Percentiles rank a stretch among this genome's conserved stretches.
phyloP scores from a whole-genome alignment of 768 basidiomycete species.

The Cystoderma amianthinum region DNA sequence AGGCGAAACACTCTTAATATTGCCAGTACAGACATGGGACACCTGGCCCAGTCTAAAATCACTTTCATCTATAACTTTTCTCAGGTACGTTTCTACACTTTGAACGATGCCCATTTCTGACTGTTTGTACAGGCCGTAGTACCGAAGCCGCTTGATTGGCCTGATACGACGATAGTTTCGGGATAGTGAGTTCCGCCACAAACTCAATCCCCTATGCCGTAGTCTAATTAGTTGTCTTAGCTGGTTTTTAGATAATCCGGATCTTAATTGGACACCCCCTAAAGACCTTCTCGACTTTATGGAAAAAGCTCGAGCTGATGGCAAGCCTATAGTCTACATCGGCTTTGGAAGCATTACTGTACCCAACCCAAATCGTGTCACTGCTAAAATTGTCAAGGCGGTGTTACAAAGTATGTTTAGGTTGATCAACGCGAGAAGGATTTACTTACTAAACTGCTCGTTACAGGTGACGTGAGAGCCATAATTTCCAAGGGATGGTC shows the following conservation, averaged over 20 bases:
- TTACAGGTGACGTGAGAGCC: conserved; percentile 55
- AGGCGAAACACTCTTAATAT: conserved; percentile 43
- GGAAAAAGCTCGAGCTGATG: conserved; percentile 42
- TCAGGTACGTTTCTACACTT: conserved; percentile 21
- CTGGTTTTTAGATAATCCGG: conserved; percentile 64
- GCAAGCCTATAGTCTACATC: conserved; percentile 62
- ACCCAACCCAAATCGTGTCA: conserved; percentile 47
- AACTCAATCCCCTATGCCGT: too few species aligned
- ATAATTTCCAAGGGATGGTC: conserved; percentile 70
- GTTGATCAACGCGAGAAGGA: neutral
- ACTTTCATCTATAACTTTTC: conserved; percentile 66
- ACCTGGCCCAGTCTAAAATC: conserved; percentile 52
- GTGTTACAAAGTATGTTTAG: conserved; percentile 44
- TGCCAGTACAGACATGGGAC: conserved; percentile 50
- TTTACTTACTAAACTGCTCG: conserved; percentile 1
- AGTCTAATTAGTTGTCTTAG: too few species aligned
- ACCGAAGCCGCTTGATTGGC: conserved; percentile 67
- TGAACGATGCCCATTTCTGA: too few species aligned
- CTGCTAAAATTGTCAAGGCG: conserved; percentile 49
- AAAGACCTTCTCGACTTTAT: conserved; percentile 45
- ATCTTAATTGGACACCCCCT: conserved; percentile 50
- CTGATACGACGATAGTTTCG: conserved; percentile 46
- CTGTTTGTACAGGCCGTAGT: conserved; percentile 54
- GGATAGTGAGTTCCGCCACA: conserved; percentile 40
- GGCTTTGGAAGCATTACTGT: conserved; percentile 69